These are phyloP conservation scores for Aureobasidium pullulans DNA, from an alignment of 2,329 filamentous ascomycete species.

Conservation along the genomic window DNA sequence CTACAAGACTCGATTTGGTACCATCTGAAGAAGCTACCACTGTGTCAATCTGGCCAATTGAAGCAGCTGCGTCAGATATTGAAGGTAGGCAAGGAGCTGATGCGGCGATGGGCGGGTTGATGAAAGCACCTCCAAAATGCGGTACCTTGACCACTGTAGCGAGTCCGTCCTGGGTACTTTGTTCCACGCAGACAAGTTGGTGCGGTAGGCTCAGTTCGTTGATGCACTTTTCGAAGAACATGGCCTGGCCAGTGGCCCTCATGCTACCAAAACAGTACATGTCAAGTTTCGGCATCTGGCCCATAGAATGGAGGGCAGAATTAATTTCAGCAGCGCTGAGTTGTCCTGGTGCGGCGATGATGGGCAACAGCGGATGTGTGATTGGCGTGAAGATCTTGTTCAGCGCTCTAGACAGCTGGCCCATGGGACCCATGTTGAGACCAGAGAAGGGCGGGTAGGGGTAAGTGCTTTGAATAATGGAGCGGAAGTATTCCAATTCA, in stretches of 20 bases:
- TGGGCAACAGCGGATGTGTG: slow-evolving; percentile 74
- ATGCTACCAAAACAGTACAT: slow-evolving; percentile 74
- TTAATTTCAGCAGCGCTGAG: slow-evolving; percentile 83
- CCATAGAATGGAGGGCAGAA: slow-evolving; percentile 66
- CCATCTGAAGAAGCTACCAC: slow-evolving; percentile 57
- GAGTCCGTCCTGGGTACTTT: slow-evolving; percentile 58
- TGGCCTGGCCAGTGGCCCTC: slow-evolving; percentile 66
- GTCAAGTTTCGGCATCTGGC: slow-evolving; percentile 69
- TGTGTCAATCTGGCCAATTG: slow-evolving; percentile 76
- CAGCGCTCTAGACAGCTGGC: slow-evolving; percentile 73
- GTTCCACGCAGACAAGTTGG: slow-evolving; percentile 67
- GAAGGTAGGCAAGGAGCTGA: slow-evolving; percentile 51
- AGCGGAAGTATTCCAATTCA: slow-evolving; percentile 82
- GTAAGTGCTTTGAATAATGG: slow-evolving; percentile 62
- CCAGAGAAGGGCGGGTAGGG: slow-evolving; percentile 70
- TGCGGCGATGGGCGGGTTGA: slow-evolving; percentile 61
- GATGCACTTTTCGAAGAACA: slow-evolving; percentile 68
- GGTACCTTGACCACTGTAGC: slow-evolving; percentile 65
- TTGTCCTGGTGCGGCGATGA: slow-evolving; percentile 79
- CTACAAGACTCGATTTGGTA: slow-evolving; percentile 53
- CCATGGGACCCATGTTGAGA: slow-evolving; percentile 81
- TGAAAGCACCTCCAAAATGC: slow-evolving; percentile 73
- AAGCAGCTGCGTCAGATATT: slow-evolving; percentile 67
- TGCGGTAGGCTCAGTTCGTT: slow-evolving; percentile 72
- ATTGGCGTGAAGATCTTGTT: slow-evolving; percentile 86